These are phyloP conservation scores for Usnea hakonensis DNA, from an alignment of 495 filamentous ascomycete species.

Conservation along the genomic window DNA sequence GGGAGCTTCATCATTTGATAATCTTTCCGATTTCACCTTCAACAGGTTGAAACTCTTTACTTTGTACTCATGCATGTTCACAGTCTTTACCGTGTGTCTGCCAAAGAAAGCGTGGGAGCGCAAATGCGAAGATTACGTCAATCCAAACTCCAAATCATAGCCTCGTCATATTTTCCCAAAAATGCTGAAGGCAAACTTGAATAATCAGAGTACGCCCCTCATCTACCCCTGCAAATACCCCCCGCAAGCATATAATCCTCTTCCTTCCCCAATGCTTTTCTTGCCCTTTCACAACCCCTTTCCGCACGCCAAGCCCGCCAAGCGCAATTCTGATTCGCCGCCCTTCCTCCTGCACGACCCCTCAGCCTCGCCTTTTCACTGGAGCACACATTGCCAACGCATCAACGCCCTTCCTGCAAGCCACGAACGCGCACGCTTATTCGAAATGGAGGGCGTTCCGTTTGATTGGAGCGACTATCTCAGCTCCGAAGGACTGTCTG, in stretches of 20 bases:
- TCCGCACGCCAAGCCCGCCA: neutral
- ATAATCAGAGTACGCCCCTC: neutral
- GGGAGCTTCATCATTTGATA: neutral
- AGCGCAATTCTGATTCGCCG: neutral
- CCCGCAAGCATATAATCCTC: neutral
- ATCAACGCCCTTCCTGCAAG: neutral
- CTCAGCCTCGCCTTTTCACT: neutral
- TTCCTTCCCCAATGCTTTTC: neutral
- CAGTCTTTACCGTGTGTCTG: neutral
- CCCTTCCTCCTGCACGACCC: neutral
- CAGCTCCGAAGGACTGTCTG: neutral
- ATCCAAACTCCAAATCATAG: neutral
- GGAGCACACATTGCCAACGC: neutral
- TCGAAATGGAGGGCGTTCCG: conserved; percentile 1
- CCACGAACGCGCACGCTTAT: neutral
- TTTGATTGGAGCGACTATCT: neutral
- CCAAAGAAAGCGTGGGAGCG: neutral
- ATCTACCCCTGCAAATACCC: neutral
- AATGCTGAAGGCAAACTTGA: neutral
- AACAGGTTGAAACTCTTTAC: neutral
- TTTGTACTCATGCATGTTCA: neutral
- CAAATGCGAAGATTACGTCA: neutral
- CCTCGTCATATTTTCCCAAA: neutral
- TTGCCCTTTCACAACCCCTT: neutral
- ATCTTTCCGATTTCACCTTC: neutral